phyloP scores from a whole-genome alignment of 2,329 filamentous ascomycete species.

The Penicillium expansum region DNA sequence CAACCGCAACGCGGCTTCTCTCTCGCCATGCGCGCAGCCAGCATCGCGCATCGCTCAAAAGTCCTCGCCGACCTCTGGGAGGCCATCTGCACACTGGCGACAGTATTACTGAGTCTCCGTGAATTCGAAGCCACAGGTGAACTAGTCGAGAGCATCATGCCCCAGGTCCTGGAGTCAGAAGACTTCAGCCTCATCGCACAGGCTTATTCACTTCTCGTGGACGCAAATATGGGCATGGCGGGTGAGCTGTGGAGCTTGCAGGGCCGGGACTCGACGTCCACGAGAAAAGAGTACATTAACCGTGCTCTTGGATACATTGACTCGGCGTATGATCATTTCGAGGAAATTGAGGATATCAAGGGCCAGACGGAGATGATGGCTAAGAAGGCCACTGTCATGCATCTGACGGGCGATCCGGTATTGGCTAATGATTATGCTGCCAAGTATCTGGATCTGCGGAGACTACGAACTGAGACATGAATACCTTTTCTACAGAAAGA shows the following conservation, averaged over 20 bases:
- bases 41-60: slow-evolving; percentile 67
- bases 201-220: slow-evolving; percentile 68
- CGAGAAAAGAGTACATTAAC: slow-evolving; percentile 56
- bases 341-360: slow-evolving; percentile 63
- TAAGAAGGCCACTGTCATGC: slow-evolving; percentile 77
- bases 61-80: slow-evolving; percentile 71
- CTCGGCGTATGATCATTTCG: slow-evolving; percentile 62
- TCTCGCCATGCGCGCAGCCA: slow-evolving; percentile 70
- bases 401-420: slow-evolving; percentile 62
- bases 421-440: slow-evolving; percentile 66
- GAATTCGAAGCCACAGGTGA: slow-evolving; percentile 67
- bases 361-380: slow-evolving; percentile 75
- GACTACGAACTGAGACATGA: slow-evolving; percentile 30
- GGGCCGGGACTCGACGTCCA: slow-evolving; percentile 27
- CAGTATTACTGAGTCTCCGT: slow-evolving; percentile 65
- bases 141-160: slow-evolving; percentile 67
- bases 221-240: slow-evolving; percentile 76
- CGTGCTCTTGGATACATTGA: slow-evolving; percentile 61
- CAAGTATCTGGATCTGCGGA: slow-evolving; percentile 60
- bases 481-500: neutral
- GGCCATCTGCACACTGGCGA: slow-evolving; percentile 64
- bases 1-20: slow-evolving; percentile 74
- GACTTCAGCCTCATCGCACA: slow-evolving; percentile 61
- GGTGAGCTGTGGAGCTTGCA: slow-evolving; percentile 43
- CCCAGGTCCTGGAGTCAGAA: slow-evolving; percentile 71